phyloP scores from a whole-genome alignment of 495 filamentous ascomycete species.

The Penicillium bovifimosum region DNA sequence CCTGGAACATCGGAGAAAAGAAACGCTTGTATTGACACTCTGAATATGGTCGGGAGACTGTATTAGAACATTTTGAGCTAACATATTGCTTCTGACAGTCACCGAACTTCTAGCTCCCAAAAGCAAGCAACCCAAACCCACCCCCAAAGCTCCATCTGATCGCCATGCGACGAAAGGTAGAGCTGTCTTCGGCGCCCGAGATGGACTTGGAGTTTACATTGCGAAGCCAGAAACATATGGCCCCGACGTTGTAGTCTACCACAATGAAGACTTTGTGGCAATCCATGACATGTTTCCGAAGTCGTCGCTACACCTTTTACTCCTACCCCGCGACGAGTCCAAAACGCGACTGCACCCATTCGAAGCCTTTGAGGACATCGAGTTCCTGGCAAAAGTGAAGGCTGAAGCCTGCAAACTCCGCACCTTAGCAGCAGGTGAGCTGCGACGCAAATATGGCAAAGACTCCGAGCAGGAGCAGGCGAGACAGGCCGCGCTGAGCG shows the following conservation, averaged over 20 bases:
- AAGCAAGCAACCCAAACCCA: slow-evolving; percentile 40
- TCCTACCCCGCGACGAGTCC: slow-evolving; percentile 67
- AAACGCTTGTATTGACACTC: slow-evolving; percentile 37
- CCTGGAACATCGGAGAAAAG: slow-evolving; percentile 29
- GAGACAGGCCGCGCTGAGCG: slow-evolving; percentile 50
- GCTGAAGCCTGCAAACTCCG: slow-evolving; percentile 56
- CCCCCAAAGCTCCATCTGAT: slow-evolving; percentile 19
- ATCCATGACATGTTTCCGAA: slow-evolving; percentile 86
- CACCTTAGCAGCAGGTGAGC: slow-evolving; percentile 63
- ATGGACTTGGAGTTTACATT: slow-evolving; percentile 68
- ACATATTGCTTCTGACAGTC: slow-evolving; percentile 39
- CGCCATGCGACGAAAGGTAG: slow-evolving; percentile 23
- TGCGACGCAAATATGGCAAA: slow-evolving; percentile 63
- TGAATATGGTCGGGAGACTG: not conserved
- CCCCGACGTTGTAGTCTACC: slow-evolving; percentile 56
- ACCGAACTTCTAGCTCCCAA: slow-evolving; percentile 63
- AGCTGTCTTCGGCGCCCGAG: slow-evolving; percentile 41
- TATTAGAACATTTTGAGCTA: not conserved
- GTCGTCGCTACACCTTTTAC: slow-evolving; percentile 74
- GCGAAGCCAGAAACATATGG: slow-evolving; percentile 60
- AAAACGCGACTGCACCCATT: slow-evolving; percentile 67
- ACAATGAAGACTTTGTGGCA: slow-evolving; percentile 66
- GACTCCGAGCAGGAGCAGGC: slow-evolving; percentile 55
- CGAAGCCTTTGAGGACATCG: slow-evolving; percentile 65
- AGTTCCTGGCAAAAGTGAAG: slow-evolving; percentile 62